Conservation (phyloP, 257 asterid genomes). For the Gardenia jasminoides region DNA sequence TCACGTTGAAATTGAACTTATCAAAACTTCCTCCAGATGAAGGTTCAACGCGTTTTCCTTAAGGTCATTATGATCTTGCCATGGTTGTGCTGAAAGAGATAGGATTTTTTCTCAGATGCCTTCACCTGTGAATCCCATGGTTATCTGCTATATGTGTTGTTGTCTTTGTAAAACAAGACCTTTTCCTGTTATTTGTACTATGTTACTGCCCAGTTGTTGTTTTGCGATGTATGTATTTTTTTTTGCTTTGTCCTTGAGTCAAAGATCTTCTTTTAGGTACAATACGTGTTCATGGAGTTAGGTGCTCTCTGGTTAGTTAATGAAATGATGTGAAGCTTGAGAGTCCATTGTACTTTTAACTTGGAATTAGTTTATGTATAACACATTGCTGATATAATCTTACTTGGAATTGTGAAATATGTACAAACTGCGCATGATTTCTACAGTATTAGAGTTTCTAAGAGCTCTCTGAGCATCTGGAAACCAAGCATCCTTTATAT, state of each 20-base stretch:
- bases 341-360: too few relatives aligned
- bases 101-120: conserved; percentile 14
- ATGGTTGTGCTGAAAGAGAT: conserved; percentile 32
- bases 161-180: background rate
- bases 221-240: background rate
- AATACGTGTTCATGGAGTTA: background rate
- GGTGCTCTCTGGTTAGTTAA: conserved; percentile 9
- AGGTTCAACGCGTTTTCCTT: conserved; percentile 79
- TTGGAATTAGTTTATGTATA: background rate
- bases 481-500: background rate
- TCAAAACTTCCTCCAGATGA: conserved; percentile 94
- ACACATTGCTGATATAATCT: background rate
- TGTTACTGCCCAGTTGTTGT: background rate
- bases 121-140: background rate
- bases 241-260: background rate
- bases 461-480: background rate
- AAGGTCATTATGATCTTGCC: conserved; percentile 58
- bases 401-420: background rate
- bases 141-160: background rate
- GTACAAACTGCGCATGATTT: background rate
- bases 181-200: background rate
- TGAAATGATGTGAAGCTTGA: background rate
- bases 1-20: conserved; percentile 84
- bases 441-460: background rate
- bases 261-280: background rate